Base-by-base conservation (phyloP, 2,329 filamentous ascomycete genomes). In the Pseudogymnoascus sp. region DNA sequence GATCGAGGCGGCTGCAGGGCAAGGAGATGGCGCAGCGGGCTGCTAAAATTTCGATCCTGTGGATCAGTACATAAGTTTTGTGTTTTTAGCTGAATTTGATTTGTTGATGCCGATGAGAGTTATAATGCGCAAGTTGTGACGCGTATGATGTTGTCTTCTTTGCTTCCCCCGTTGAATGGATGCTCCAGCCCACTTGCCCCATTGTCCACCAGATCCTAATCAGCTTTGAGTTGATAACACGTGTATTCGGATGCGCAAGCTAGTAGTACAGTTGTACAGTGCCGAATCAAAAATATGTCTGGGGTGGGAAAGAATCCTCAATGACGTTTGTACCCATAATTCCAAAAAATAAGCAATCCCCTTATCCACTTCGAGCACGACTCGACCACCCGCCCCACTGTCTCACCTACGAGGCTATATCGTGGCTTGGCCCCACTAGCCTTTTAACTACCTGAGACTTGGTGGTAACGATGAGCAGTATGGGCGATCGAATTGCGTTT, bases 1-100 rank as follows among this genome's bases (percentile, higher is more conserved):
- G 43, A 28, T 25, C 23, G 43, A 52, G 43, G 43, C 14, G 7
- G 14, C 43, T 52, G 43, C 43, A 52, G 43, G 43, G n/a, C 43
- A 52, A 52, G 4, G 43, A 52, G 43, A 52, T 52, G 43, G 14
- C 43, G 43, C 43, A 52, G 43, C 43, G 43, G 43, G 43, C 43
- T 52, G 43, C 43, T 28, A 52, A 16, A 52, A 31, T 52, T 52
- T 31, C 23, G 11, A 31, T 52, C 28, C 43, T 31, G 43, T 52
- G 23, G 43, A 52, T 52, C 43, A 52, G 43, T 52, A 49, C 23
- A 52, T 52, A 52, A 16, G 14, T 9, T 14, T 40, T 28, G 43
- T 52, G 23, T 52, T 28, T 52, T 52, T 52, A 52, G 23, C n/a
- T 52, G 23, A 52, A 52, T 52, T 52, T 52, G 8, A 52, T 16